A percentile compares a stretch with the other conserved stretches of the same genome.
Conservation (phyloP, 2,329 filamentous ascomycete genomes). For the Cercospora nicotianae region DNA sequence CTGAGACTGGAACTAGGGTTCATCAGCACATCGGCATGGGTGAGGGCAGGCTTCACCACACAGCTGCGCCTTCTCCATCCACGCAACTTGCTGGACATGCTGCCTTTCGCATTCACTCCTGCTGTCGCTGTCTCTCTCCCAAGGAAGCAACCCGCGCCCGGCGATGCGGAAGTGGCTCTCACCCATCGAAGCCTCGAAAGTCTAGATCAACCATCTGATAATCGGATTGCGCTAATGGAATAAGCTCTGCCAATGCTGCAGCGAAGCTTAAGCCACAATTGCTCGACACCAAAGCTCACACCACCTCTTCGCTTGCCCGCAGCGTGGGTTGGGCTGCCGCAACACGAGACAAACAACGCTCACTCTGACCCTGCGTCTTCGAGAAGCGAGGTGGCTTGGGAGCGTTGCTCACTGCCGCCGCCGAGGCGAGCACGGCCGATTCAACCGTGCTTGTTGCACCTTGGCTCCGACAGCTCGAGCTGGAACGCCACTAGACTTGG, state of each 20-base stretch:
- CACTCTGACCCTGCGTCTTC: neutral
- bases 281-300: neutral
- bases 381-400: neutral
- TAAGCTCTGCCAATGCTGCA: conserved; percentile 13
- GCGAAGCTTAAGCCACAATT: conserved; percentile 11
- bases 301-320: neutral
- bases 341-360: neutral
- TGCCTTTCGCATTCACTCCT: neutral
- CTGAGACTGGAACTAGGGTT: neutral
- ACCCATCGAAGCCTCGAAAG: neutral
- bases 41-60: neutral
- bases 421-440: neutral
- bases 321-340: neutral
- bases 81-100: neutral
- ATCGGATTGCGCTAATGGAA: neutral
- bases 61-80: neutral
- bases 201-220: conserved; percentile 14
- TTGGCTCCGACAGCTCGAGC: neutral
- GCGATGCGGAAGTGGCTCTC: neutral
- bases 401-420: neutral
- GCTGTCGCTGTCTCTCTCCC: neutral
- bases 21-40: neutral
- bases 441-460: neutral
- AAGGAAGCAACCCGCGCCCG: neutral
- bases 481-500: neutral